These are phyloP conservation scores for Apiotrichum siamense DNA, from an alignment of 1,284 basidiomycete genomes.

Conservation along the genomic window DNA sequence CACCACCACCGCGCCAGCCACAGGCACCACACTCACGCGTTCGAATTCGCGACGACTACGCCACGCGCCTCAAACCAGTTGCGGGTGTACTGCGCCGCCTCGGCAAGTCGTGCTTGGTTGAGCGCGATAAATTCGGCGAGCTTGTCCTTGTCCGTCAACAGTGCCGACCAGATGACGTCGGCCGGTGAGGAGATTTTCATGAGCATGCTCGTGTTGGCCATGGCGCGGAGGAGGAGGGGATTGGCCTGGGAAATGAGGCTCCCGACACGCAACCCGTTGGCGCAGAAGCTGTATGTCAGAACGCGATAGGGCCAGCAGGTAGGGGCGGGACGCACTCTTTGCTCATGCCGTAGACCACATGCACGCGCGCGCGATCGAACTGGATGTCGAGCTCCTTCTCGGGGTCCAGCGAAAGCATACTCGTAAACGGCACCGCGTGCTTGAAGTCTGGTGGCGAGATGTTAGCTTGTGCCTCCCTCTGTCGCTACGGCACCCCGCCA, in stretches of 20 bases:
- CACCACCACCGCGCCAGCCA: no score
- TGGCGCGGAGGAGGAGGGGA: slow-evolving; percentile 43
- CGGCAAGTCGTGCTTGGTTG: slow-evolving; percentile 33
- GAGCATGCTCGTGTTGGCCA: slow-evolving; percentile 42
- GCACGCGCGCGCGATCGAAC: slow-evolving; percentile 45
- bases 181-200: slow-evolving; percentile 45
- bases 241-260: slow-evolving; percentile 47
- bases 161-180: slow-evolving; percentile 42
- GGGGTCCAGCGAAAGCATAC: slow-evolving; percentile 46
- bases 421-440: slow-evolving; percentile 42
- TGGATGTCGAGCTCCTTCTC: slow-evolving; percentile 41
- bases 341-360: slow-evolving; percentile 46
- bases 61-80: slow-evolving; percentile 40
- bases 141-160: slow-evolving; percentile 25
- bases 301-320: not conserved
- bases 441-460: slow-evolving; percentile 22
- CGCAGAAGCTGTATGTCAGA: slow-evolving; percentile 41
- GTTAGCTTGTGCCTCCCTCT: not conserved
- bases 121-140: slow-evolving; percentile 33
- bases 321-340: slow-evolving; percentile 50
- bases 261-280: slow-evolving; percentile 49
- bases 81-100: slow-evolving; percentile 36
- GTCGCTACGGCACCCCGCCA: not conserved
- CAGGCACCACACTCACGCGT: slow-evolving; percentile 27
- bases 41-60: slow-evolving; percentile 36